Evolutionary conservation across 1,284 basidiomycete genomes (phyloP).

Genomic region (Schizophyllum amplum): DNA sequence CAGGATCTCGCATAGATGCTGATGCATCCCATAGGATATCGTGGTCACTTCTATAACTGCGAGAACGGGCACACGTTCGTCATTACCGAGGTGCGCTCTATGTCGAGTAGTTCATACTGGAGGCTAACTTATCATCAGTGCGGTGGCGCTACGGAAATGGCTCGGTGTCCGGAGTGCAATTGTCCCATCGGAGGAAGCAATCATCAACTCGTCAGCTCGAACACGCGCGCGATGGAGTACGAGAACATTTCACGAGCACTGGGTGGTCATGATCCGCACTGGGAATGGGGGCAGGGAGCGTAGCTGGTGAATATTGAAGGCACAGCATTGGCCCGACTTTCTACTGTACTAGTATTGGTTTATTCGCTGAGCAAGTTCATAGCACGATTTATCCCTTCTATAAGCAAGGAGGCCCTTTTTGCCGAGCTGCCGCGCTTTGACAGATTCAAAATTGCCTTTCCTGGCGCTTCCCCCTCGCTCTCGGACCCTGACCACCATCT

Average conservation of each 20-base stretch:
- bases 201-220: constrained; percentile 12
- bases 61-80: constrained; percentile 44
- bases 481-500: too few relatives aligned
- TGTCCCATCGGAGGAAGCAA: constrained; percentile 12
- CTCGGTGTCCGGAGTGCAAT: constrained; percentile 18
- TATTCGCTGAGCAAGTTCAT: too few relatives aligned
- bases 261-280: constrained; percentile 9
- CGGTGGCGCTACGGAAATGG: constrained; percentile 14
- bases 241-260: constrained; percentile 11
- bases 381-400: too few relatives aligned
- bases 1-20: too few relatives aligned
- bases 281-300: constrained; percentile 10
- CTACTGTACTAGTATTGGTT: background rate
- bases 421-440: too few relatives aligned
- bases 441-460: too few relatives aligned
- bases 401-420: too few relatives aligned
- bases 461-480: too few relatives aligned
- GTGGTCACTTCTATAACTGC: constrained; percentile 47
- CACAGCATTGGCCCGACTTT: too few relatives aligned
- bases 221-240: constrained; percentile 11
- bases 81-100: constrained; percentile 30
- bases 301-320: background rate
- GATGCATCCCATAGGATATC: too few relatives aligned
- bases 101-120: background rate
- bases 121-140: constrained; percentile 8